Evolutionary conservation across 768 basidiomycete genomes (phyloP).

Genomic region (Trametes punicea): DNA sequence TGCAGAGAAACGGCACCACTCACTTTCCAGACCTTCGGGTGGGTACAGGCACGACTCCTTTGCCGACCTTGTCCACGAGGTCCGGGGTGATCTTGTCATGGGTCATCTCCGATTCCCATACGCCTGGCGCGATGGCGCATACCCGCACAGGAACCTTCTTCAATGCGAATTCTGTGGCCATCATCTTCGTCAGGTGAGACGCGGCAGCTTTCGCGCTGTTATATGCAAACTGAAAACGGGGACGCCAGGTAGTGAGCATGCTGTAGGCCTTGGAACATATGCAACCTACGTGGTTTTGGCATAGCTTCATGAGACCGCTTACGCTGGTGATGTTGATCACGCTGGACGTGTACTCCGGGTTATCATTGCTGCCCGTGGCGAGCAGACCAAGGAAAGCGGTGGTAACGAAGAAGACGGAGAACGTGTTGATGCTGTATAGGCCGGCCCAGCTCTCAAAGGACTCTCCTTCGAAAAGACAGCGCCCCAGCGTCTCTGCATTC

Average conservation of each 20-base stretch:
- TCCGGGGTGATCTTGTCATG: conserved; percentile 42
- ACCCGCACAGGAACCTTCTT: conserved; percentile 68
- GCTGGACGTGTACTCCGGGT: conserved; percentile 52
- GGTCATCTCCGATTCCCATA: conserved; percentile 78
- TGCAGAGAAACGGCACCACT: conserved; percentile 30
- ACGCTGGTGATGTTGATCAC: conserved; percentile 80
- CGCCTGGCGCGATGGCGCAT: conserved; percentile 70
- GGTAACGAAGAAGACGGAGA: conserved; percentile 75
- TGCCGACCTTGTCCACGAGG: conserved; percentile 51
- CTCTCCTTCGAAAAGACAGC: conserved; percentile 68
- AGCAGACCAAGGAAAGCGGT: conserved; percentile 75
- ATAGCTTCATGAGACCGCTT: conserved; percentile 65
- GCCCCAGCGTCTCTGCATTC: conserved; percentile 61
- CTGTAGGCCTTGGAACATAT: not conserved
- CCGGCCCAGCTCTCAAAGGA: conserved; percentile 59
- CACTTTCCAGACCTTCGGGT: conserved; percentile 62
- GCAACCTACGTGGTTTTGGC: conserved; percentile 70
- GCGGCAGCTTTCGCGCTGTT: conserved; percentile 80
- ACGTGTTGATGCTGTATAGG: conserved; percentile 64
- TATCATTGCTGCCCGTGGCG: conserved; percentile 65
- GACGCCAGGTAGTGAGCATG: not conserved
- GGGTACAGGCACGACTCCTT: conserved; percentile 60
- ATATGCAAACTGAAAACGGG: conserved; percentile 60
- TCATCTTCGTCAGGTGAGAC: conserved; percentile 71
- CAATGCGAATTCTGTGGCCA: conserved; percentile 72